These are phyloP conservation scores for Xylaria sp. DNA, from an alignment of 495 filamentous ascomycete genomes.

Conservation along the genomic window DNA sequence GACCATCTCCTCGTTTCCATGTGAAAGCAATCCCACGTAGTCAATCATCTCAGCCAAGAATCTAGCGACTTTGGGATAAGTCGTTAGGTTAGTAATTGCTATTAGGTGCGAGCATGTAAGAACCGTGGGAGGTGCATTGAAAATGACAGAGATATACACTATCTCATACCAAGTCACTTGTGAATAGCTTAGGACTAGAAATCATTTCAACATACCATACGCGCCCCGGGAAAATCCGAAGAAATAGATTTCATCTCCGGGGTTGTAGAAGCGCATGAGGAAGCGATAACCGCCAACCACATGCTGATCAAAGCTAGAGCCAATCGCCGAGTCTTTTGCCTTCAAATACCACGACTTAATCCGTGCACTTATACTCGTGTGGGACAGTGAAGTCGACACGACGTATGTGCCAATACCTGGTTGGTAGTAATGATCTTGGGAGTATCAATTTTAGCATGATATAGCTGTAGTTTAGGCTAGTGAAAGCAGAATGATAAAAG, in stretches of 20 bases:
- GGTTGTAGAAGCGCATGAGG: constrained; percentile 83
- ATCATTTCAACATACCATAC: constrained; percentile 51
- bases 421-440: constrained; percentile 71
- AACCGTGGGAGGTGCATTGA: background rate
- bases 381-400: constrained; percentile 69
- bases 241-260: constrained; percentile 80
- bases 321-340: constrained; percentile 84
- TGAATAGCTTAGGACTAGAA: background rate
- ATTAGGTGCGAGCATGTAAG: too few relatives aligned
- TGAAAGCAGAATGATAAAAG: background rate
- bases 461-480: too few relatives aligned
- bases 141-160: background rate
- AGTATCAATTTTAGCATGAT: constrained; percentile 27
- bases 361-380: constrained; percentile 66
- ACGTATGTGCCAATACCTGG: constrained; percentile 89
- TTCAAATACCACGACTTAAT: constrained; percentile 80
- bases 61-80: constrained; percentile 63
- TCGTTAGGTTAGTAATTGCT: constrained; percentile 18
- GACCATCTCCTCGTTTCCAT: constrained; percentile 89
- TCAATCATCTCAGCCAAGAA: constrained; percentile 90
- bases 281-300: constrained; percentile 88
- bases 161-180: background rate
- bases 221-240: constrained; percentile 87
- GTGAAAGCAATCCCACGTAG: constrained; percentile 77
- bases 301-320: constrained; percentile 83